Evolutionary conservation across 306 rosid genomes (phyloP).

Genomic region (Arachis stenosperma): DNA sequence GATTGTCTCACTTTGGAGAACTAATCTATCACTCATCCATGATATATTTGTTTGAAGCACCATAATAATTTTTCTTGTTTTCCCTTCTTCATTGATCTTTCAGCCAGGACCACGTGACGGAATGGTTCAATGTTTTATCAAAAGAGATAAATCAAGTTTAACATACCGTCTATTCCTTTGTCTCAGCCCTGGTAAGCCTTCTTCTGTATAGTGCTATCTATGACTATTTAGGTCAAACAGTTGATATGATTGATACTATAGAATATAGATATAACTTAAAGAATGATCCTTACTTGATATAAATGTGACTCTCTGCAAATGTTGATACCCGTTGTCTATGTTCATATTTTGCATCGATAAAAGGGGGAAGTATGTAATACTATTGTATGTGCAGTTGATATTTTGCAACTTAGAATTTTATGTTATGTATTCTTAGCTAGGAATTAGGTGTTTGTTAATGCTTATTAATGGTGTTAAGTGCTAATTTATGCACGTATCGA

Average conservation of each 20-base stretch:
- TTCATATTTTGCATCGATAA: slow-evolving; percentile 1
- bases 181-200: slow-evolving; percentile 73
- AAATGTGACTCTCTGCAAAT: not conserved
- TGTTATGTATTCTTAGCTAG: not conserved
- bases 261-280: not conserved
- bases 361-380: not conserved
- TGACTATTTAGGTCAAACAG: not conserved
- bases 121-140: slow-evolving; percentile 79
- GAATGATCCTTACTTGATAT: slow-evolving; percentile 1
- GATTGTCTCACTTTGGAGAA: slow-evolving; percentile 14
- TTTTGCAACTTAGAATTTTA: not conserved
- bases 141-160: slow-evolving; percentile 80
- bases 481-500: no score
- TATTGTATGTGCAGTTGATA: not conserved
- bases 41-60: slow-evolving; percentile 19
- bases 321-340: not conserved
- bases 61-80: slow-evolving; percentile 20
- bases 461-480: no score
- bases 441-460: no score
- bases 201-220: not conserved
- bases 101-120: slow-evolving; percentile 90
- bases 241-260: not conserved
- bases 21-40: not conserved
- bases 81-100: slow-evolving; percentile 29
- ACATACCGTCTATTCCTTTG: slow-evolving; percentile 78